Evolutionary conservation across 495 filamentous ascomycete genomes (phyloP).

Genomic region (Aspergillus ellipticus): DNA sequence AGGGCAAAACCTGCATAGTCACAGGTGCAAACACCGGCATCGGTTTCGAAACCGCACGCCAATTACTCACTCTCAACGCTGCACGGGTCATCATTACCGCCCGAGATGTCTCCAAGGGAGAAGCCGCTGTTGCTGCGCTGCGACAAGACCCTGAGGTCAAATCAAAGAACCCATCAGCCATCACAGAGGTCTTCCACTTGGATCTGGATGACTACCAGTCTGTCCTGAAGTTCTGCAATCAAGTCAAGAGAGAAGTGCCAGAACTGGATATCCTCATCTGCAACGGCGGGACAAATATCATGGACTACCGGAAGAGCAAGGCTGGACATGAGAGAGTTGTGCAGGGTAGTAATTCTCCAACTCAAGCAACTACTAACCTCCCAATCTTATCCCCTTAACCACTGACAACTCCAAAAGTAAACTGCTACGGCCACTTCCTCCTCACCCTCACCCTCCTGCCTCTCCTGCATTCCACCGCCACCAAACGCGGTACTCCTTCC

Average conservation of each 20-base stretch:
- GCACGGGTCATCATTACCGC: constrained; percentile 24
- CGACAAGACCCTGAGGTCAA: constrained; percentile 6
- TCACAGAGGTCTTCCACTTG: constrained; percentile 14
- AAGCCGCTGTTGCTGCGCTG: constrained; percentile 19
- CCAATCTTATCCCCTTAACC: background rate
- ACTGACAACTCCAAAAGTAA: constrained; percentile 15
- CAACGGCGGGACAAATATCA: constrained; percentile 16
- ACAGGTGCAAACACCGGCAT: constrained; percentile 54
- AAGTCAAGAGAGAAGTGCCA: constrained; percentile 10
- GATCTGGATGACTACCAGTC: constrained; percentile 23
- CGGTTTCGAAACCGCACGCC: constrained; percentile 45
- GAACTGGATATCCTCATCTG: constrained; percentile 21
- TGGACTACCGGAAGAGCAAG: constrained; percentile 14
- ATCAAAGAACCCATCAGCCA: constrained; percentile 1
- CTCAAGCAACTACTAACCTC: background rate
- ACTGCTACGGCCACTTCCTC: constrained; percentile 31
- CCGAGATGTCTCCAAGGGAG: constrained; percentile 20
- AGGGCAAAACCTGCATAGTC: constrained; percentile 43
- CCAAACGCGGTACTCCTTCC: constrained; percentile 12
- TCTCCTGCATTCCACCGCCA: constrained; percentile 17
- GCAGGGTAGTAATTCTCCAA: constrained; percentile 13
- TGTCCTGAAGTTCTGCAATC: constrained; percentile 4
- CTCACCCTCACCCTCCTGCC: constrained; percentile 23
- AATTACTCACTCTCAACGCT: constrained; percentile 22
- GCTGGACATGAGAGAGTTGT: constrained; percentile 23